phyloP scores from a whole-genome alignment of 768 basidiomycete species.

The Phlebiopsis gigantea region DNA sequence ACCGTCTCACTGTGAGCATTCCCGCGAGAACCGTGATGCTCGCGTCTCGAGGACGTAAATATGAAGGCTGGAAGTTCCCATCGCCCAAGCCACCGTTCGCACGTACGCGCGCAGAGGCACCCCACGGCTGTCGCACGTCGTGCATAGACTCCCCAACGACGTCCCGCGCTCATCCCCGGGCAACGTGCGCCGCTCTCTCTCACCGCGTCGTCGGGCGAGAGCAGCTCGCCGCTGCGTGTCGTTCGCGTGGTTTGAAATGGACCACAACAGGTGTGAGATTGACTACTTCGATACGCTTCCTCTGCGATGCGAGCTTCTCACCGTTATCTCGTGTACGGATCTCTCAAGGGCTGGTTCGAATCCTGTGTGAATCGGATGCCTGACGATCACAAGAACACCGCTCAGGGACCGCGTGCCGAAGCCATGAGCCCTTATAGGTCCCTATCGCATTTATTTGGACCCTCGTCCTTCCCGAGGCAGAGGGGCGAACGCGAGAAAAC shows the following conservation, averaged over 20 bases:
- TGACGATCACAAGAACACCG: conserved; percentile 2
- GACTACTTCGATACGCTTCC: conserved; percentile 10
- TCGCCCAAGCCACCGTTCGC: background rate
- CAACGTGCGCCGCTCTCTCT: background rate
- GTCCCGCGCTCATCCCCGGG: background rate
- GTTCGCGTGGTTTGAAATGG: background rate
- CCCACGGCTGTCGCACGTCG: background rate
- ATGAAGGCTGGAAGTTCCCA: background rate
- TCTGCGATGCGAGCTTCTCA: conserved; percentile 2
- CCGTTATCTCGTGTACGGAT: conserved; percentile 7
- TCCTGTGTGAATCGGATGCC: background rate
- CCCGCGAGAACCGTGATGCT: conserved; percentile 1
- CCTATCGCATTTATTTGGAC: background rate
- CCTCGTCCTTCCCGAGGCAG: background rate
- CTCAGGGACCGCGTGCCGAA: conserved; percentile 7
- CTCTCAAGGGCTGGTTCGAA: background rate
- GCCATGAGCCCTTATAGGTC: background rate
- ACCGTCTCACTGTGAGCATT: background rate
- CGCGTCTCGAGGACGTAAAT: conserved; percentile 1
- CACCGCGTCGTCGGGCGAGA: background rate
- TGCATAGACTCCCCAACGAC: background rate
- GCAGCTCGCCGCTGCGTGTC: background rate
- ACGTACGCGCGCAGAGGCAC: too few species aligned
- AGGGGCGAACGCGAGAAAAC: background rate
- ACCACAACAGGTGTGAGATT: conserved; percentile 1